Base-by-base conservation (phyloP, 306 rosid genomes). In the Prunus fruticosa region DNA sequence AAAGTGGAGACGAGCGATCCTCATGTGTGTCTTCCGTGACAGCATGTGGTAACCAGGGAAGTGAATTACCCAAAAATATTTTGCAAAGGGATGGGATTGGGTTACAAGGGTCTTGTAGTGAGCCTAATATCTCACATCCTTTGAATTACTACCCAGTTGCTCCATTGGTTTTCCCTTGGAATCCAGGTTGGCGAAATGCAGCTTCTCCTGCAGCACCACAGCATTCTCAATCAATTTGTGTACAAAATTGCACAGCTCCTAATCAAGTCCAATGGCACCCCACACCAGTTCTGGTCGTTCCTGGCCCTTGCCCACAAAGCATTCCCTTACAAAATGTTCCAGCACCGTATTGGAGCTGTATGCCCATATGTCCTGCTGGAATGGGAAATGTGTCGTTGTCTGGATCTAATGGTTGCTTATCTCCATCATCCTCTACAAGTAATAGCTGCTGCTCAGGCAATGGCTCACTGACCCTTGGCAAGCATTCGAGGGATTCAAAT, bases 381-480 rank as follows among this genome's bases (percentile, higher is more conserved):
- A 8, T 76, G 8, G 88, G 88, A n/a, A 18, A 72, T 23, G 65
- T 83, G 11, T 78, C 87, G 1, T 23, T 73, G 16, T 50, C 52
- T n/a, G 84, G 86, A 47, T 86, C 90, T 60, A 82, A 79, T 20
- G 75, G 71, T 27, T 84, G 88, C 30, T 50, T 77, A 61, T 87
- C 91, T 3, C 85, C 82, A 0, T 75, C 88, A 6, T 79, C 93
- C 7, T 72, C 90, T 13, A 80, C 86, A 0, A 78, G 79, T 73
- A 82, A 82, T 38, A 82, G 85, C 54, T 80, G 81, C 82, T 87
- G 76, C 82, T 71, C 84, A 0, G 80, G 86, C 12, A 84, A 76
- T 80, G 86, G 76, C 16, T 84, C 85, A 2, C 82, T 85, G 7
- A 86, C 79, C 5, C 78, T 89, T 7, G 97, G 94, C 2, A 89